Conservation (phyloP, 1,139 yeast species). For the Scheffersomyces illinoinensis region DNA sequence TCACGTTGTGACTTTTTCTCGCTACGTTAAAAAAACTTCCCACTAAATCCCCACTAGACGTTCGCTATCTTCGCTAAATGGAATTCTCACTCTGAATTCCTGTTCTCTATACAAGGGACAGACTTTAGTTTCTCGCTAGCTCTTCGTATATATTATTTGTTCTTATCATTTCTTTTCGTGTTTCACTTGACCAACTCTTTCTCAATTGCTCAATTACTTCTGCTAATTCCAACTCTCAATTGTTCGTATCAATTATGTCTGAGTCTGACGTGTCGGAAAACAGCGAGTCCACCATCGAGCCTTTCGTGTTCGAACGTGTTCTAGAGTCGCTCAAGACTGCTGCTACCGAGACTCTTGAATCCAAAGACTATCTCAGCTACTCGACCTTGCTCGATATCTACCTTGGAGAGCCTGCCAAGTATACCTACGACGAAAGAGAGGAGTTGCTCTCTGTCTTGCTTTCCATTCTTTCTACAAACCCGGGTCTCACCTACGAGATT, state of each 20-base stretch:
- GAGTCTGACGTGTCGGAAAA: conserved; percentile 12
- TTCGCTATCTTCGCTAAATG: background rate
- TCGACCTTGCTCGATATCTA: conserved; percentile 69
- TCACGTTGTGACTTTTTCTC: background rate
- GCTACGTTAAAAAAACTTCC: background rate
- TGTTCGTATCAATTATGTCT: conserved; percentile 5
- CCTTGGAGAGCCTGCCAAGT: conserved; percentile 46
- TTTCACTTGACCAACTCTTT: background rate
- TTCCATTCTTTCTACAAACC: conserved; percentile 41
- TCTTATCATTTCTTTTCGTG: background rate
- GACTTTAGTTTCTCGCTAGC: background rate
- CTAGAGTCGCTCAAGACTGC: conserved; percentile 32
- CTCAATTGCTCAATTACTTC: background rate
- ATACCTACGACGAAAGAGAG: conserved; percentile 50
- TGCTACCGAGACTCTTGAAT: conserved; percentile 38
- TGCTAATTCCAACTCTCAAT: background rate
- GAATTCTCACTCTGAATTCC: background rate
- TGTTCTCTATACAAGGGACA: background rate
- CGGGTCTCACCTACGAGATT: conserved; percentile 59
- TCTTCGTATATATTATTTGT: background rate
- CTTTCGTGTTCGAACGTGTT: conserved; percentile 27
- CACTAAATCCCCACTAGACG: background rate
- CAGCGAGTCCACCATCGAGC: conserved; percentile 28
- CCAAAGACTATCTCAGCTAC: conserved; percentile 67
- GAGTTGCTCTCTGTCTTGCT: conserved; percentile 36